These are phyloP conservation scores for Acephala macrosclerotiorum DNA, from an alignment of 2,329 filamentous ascomycete genomes.

Conservation along the genomic window DNA sequence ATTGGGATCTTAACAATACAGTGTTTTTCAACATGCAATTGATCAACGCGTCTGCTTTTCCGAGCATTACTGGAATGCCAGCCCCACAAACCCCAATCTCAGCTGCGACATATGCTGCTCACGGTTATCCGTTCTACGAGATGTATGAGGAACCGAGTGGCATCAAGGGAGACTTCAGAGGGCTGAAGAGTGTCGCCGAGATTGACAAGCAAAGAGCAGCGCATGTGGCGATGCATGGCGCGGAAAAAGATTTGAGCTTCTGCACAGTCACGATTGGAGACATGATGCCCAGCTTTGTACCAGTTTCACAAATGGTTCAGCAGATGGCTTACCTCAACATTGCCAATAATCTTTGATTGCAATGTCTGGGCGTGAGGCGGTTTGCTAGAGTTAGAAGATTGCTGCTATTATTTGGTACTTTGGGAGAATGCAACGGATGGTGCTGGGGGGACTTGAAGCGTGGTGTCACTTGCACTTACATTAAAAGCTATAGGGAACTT, in stretches of 20 bases:
- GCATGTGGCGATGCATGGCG: neutral
- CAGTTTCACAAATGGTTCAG: neutral
- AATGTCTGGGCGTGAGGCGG: too few species aligned
- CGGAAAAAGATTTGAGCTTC: neutral
- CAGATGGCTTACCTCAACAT: neutral
- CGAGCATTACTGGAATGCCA: conserved; percentile 43
- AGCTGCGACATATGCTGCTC: conserved; percentile 43
- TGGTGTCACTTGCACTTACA: too few species aligned
- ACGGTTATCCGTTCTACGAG: conserved; percentile 49
- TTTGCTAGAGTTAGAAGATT: neutral
- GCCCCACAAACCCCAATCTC: conserved; percentile 47
- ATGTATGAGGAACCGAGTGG: conserved; percentile 29
- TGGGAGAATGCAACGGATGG: too few species aligned
- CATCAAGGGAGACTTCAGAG: conserved; percentile 7
- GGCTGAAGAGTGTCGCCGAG: neutral
- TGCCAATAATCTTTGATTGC: neutral
- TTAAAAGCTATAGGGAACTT: too few species aligned
- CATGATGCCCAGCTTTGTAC: neutral
- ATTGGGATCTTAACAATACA: conserved; percentile 43
- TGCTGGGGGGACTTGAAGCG: too few species aligned
- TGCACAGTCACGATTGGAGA: neutral
- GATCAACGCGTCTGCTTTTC: conserved; percentile 47
- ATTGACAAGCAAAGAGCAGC: neutral
- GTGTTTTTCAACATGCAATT: conserved; percentile 50
- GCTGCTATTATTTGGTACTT: neutral